A percentile compares a stretch with the other conserved stretches of the same genome.
These are phyloP conservation scores for Boletus sp. DNA, from an alignment of 1,284 basidiomycete species.

Conservation along the genomic window DNA sequence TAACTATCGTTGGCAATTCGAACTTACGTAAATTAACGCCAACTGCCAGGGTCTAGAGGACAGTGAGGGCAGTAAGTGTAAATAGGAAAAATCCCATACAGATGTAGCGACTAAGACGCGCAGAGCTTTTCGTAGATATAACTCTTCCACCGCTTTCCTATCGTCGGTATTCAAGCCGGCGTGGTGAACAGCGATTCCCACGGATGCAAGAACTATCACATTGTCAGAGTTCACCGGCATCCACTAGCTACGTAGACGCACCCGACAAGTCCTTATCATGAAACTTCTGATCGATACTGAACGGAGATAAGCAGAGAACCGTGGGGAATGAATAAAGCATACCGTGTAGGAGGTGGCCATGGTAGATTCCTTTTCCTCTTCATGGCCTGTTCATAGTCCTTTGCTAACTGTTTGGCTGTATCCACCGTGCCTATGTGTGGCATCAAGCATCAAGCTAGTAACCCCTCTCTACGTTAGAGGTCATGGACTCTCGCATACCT, in stretches of 20 bases:
- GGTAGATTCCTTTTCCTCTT: constrained; percentile 54
- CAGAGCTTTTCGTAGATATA: constrained; percentile 67
- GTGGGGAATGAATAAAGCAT: constrained; percentile 5
- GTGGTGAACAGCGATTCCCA: constrained; percentile 84
- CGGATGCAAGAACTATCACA: constrained; percentile 51
- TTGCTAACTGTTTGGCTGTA: constrained; percentile 74
- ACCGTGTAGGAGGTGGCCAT: constrained; percentile 62
- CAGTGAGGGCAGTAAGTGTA: constrained; percentile 9
- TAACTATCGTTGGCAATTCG: neutral
- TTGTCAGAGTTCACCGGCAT: neutral
- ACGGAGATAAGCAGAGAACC: constrained; percentile 7
- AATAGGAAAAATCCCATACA: constrained; percentile 40
- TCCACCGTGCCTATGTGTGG: constrained; percentile 49
- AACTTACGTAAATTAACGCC: constrained; percentile 82
- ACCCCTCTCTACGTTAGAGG: neutral
- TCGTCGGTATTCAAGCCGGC: constrained; percentile 79
- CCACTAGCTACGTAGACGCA: constrained; percentile 29
- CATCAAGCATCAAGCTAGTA: neutral
- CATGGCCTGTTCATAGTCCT: constrained; percentile 63
- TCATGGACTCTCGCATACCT: constrained; percentile 42
- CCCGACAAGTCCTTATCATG: constrained; percentile 62
- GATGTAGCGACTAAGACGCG: constrained; percentile 72
- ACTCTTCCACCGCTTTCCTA: constrained; percentile 64
- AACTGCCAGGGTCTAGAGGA: constrained; percentile 73
- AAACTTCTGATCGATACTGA: constrained; percentile 54